Base-by-base conservation (phyloP, 2,329 filamentous ascomycete species). In the Fusarium austroafricanum region DNA sequence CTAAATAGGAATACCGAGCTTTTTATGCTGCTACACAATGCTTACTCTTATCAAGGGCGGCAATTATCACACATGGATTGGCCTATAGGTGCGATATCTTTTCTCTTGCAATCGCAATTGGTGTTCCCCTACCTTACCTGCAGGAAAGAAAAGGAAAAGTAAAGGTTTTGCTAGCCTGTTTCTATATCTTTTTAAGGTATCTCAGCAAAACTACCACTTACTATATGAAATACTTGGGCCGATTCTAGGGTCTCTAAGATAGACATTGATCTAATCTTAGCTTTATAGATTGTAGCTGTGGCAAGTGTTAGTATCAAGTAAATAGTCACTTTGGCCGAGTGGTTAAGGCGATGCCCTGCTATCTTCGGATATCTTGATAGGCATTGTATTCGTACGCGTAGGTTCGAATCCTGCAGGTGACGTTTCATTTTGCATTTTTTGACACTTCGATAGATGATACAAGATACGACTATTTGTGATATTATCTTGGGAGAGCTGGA, bases 261-360 rank as follows among this genome's bases (percentile, higher is more conserved):
- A 26, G 26, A 26, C 9, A 26, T 26, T 26, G 9, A 3, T 8
- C 9, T 26, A 6, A 10, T 5, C 26, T 10, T 26, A 26, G 26
- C 9, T 26, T 26, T 26, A 26, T 26, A 26, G 6, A 9, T 8
- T 26, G 26, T 10, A 6, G 26, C 9, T 26, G 26, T 8, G 7
- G 9, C 9, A 26, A 26, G 5, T 3, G 26, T 26, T n/a, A 17
- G 2, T 6, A 35, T 35, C 33, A 3, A 35, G 15, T n/a, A 35
- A 35, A 15, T 9, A 52, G 53, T 39, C 53, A 56, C 37, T 39
- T 31, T 64, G 61, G 61, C 61, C 59, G 61, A 64, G 61, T 64
- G 61, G 61, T 64, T 64, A 64, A 64, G 61, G 61, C 61, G 61
- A 64, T 64, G 61, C 61, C 61, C 61, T 64, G 61, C 61, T 64